Percentiles rank a stretch among this genome's conserved stretches.
Conservation (phyloP, 2,329 filamentous ascomycete species). For the Coccinonectria pachysandricola region DNA sequence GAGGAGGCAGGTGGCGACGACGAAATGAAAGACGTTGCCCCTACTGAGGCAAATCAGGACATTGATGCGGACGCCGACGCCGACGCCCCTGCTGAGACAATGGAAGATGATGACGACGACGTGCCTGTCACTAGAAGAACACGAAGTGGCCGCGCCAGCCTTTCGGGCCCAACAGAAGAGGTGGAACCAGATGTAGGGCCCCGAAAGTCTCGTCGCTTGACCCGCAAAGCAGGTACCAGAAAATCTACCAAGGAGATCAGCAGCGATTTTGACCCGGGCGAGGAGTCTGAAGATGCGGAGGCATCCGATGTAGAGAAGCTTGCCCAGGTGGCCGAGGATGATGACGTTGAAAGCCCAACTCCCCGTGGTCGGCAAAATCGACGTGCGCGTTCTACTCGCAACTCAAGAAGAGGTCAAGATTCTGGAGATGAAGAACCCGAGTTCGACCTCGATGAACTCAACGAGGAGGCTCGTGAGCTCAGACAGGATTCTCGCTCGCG, state of each 20-base stretch:
- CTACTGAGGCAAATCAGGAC: too few relatives aligned
- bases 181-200: slow-evolving; percentile 22
- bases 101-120: slow-evolving; percentile 37
- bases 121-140: slow-evolving; percentile 38
- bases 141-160: slow-evolving; percentile 25
- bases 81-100: slow-evolving; percentile 21
- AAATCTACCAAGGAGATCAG: slow-evolving; percentile 43
- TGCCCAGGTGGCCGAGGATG: slow-evolving; percentile 30
- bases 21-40: slow-evolving; percentile 18
- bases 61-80: slow-evolving; percentile 15
- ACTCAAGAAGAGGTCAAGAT: slow-evolving; percentile 37
- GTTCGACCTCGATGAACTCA: slow-evolving; percentile 53
- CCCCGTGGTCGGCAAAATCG: slow-evolving; percentile 37
- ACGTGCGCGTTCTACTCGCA: slow-evolving; percentile 33
- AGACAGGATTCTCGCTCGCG: slow-evolving; percentile 43
- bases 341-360: slow-evolving; percentile 37
- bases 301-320: slow-evolving; percentile 31
- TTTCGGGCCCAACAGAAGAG: slow-evolving; percentile 21
- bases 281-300: slow-evolving; percentile 47
- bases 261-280: slow-evolving; percentile 51
- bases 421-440: slow-evolving; percentile 48
- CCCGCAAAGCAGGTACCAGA: slow-evolving; percentile 32
- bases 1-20: slow-evolving; percentile 19
- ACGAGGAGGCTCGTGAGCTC: slow-evolving; percentile 55
- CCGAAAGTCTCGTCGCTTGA: slow-evolving; percentile 34